Percentiles rank a stretch among this genome's conserved stretches.
Conservation (phyloP, 257 asterid genomes). For the Salvia rosmarinus region DNA sequence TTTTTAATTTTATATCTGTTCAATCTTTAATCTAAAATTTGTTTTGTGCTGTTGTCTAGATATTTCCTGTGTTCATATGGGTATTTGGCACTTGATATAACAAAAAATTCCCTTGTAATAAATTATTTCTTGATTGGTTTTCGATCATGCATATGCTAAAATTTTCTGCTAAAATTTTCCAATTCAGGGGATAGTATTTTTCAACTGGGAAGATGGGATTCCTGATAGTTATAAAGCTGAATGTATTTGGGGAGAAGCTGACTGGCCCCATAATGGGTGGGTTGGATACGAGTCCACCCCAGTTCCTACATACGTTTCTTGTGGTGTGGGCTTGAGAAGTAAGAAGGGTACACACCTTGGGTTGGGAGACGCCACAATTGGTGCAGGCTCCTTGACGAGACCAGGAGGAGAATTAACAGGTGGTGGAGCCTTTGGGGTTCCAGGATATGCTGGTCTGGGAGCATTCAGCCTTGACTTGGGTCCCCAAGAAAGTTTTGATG, state of each 20-base stretch:
- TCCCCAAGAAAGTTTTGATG: conserved; percentile 80
- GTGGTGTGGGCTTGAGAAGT: conserved; percentile 81
- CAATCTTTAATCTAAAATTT: conserved; percentile 12
- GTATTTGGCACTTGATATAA: conserved; percentile 26
- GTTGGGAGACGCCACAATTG: conserved; percentile 84
- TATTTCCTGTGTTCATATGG: conserved; percentile 9
- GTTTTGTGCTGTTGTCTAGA: conserved; percentile 24
- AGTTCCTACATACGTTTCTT: conserved; percentile 71
- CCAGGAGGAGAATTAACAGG: conserved; percentile 58
- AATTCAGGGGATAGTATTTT: conserved; percentile 83
- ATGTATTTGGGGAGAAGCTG: conserved; percentile 88
- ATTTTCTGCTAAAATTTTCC: conserved; percentile 26
- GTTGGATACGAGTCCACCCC: conserved; percentile 78
- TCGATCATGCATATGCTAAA: conserved; percentile 22
- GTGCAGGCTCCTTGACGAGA: conserved; percentile 52
- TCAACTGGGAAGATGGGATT: conserved; percentile 81
- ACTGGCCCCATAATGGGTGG: conserved; percentile 97
- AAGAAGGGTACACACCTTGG: conserved; percentile 72
- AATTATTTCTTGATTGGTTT: conserved; percentile 9
- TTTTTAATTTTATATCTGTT: background rate
- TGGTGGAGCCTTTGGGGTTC: conserved; percentile 65
- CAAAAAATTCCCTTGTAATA: conserved; percentile 7
- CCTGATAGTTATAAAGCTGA: conserved; percentile 55
- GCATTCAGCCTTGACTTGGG: conserved; percentile 88
- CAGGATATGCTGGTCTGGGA: conserved; percentile 67